Conservation (phyloP, 83 land plant genomes). For the Picea abies region DNA sequence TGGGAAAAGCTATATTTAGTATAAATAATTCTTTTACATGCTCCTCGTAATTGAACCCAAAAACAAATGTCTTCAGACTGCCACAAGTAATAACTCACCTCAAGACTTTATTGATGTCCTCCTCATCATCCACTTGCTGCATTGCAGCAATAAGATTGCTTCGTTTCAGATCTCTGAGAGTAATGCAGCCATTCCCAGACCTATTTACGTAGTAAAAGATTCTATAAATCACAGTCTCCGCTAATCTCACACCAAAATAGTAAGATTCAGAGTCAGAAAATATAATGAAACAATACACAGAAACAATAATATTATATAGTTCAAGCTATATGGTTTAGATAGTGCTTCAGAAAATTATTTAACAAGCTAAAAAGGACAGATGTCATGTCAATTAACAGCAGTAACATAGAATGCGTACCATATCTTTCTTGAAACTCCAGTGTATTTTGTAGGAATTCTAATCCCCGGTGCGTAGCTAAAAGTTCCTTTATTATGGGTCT, state of each 20-base stretch:
- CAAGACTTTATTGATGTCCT: conserved; percentile 96
- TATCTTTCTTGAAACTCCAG: conserved; percentile 98
- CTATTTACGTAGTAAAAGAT: conserved; percentile 59
- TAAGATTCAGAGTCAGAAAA: too few species aligned
- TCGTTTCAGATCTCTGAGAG: conserved; percentile 90
- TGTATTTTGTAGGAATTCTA: conserved; percentile 87
- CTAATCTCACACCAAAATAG: conserved; percentile 15
- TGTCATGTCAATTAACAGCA: too few species aligned
- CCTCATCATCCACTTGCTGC: conserved; percentile 97
- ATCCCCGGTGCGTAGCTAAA: conserved; percentile 85
- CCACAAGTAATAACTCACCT: too few species aligned
- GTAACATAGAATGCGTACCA: neutral
- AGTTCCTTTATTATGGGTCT: conserved; percentile 80
- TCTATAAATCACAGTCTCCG: conserved; percentile 82
- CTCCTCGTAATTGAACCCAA: too few species aligned
- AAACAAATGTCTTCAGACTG: too few species aligned
- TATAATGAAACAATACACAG: too few species aligned
- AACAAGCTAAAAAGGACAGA: too few species aligned
- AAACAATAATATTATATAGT: too few species aligned
- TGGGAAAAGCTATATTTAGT: too few species aligned
- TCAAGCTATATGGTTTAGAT: too few species aligned
- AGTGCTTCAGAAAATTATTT: too few species aligned
- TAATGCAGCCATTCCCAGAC: conserved; percentile 86
- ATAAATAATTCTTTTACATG: too few species aligned
- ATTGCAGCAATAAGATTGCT: conserved; percentile 88